Base-by-base conservation (phyloP, 2,329 filamentous ascomycete genomes). In the Sporothrix curviconia region DNA sequence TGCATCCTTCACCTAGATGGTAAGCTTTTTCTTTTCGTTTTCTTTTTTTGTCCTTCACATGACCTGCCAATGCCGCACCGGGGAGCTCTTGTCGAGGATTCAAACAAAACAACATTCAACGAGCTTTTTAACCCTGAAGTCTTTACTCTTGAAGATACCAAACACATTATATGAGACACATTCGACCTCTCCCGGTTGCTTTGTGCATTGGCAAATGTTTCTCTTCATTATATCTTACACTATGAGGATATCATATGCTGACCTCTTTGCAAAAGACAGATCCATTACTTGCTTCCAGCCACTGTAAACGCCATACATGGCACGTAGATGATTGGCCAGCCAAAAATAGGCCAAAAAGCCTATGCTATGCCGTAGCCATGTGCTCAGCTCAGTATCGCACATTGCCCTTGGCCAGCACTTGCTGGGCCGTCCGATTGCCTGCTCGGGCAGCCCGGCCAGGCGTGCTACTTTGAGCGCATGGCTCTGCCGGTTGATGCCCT, bases 391-490 rank as follows among this genome's bases (percentile, higher is more conserved):
- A 53, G 15, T 59, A 12, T 42, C n/a, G 30, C 14, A 30, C 36
- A 17, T 17, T 47, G 7, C 32, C 39, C 22, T 61, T 47, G 15
- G 60, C 68, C 25, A 91, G 72, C 8, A 89, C 78, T 37, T 75
- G 70, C 53, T 71, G 76, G 6, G 92, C 92, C 61, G 90, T 76
- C 22, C 75, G 72, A 96, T 83, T 3, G 87, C 89, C 44, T 78
- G 75, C 59, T 85, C 82, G 0, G 92, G 92, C 64, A 96, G 66
- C 1, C 90, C 92, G 6, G 94, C 95, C 64, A 97, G 74, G 61
- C 81, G 80, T 2, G 94, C 94, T n/a, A 99, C 94, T 68, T 96
- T 97, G 59, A 99, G 75, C 17, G 95, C 94, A 73, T 99, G 94
- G 61, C 90, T 95, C 63, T 87, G 78, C 53, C 85, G 81, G 71